Evolutionary conservation across 768 basidiomycete species (phyloP).

Genomic region (Megacollybia marginata): DNA sequence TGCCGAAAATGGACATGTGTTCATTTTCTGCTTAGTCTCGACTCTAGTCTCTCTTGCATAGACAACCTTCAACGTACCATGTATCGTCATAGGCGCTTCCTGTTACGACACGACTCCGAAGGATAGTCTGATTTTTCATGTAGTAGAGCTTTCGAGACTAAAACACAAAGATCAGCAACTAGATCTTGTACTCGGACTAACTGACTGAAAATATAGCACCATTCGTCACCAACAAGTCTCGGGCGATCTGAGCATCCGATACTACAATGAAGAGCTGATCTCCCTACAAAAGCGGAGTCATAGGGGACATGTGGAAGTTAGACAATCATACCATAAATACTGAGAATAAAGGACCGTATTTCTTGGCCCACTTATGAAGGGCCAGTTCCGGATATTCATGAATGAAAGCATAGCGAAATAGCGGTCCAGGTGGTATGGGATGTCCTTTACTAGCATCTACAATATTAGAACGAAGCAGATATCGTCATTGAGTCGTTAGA

Average conservation of each 20-base stretch:
- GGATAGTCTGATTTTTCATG: constrained; percentile 19
- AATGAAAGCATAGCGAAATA: constrained; percentile 15
- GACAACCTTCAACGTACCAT: constrained; percentile 11
- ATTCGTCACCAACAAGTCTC: constrained; percentile 16
- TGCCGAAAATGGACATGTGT: too few species aligned
- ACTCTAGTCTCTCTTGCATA: background rate
- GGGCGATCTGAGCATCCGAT: constrained; percentile 14
- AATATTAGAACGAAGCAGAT: background rate
- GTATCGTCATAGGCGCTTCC: constrained; percentile 14
- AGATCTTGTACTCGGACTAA: too few species aligned
- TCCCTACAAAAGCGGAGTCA: constrained; percentile 2
- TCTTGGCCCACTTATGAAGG: constrained; percentile 13
- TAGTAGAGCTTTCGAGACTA: constrained; percentile 10
- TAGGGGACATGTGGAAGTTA: too few species aligned
- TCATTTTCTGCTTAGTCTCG: background rate
- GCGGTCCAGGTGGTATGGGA: constrained; percentile 13
- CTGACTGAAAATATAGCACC: constrained; percentile 19
- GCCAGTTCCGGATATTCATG: constrained; percentile 12
- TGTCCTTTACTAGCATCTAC: constrained; percentile 3
- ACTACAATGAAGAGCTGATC: constrained; percentile 19
- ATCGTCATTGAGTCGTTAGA: too few species aligned
- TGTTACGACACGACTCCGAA: constrained; percentile 16
- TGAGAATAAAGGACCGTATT: constrained; percentile 14
- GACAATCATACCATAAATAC: constrained; percentile 10
- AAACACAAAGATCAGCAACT: too few species aligned